Percentiles rank a stretch among this genome's conserved stretches.
Conservation (phyloP, 495 filamentous ascomycete genomes). For the Neurospora sp. region DNA sequence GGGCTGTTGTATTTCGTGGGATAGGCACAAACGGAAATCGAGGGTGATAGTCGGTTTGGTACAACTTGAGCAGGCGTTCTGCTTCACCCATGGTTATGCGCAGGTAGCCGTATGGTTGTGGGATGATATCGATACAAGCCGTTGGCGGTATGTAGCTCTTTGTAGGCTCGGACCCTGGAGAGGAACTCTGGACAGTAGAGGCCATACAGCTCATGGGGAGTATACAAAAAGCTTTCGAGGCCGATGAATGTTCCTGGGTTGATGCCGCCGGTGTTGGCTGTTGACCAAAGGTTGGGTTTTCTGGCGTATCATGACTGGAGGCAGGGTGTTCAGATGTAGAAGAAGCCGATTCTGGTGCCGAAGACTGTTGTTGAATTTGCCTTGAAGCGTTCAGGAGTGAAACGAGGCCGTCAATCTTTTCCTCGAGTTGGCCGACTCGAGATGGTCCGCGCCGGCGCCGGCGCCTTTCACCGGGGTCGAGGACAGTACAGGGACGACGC, state of each 20-base stretch:
- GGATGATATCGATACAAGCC: constrained; percentile 9
- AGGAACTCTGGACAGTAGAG: background rate
- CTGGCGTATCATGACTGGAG: background rate
- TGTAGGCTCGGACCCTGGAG: background rate
- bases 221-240: background rate
- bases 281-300: background rate
- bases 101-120: constrained; percentile 4
- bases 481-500: constrained; percentile 1
- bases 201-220: background rate
- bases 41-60: constrained; percentile 11
- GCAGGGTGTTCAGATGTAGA: background rate
- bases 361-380: constrained; percentile 8
- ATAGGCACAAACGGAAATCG: constrained; percentile 20
- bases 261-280: background rate
- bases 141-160: background rate
- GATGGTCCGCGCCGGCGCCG: too few species aligned
- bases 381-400: constrained; percentile 16
- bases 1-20: background rate
- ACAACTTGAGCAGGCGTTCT: constrained; percentile 6
- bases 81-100: constrained; percentile 9
- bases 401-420: constrained; percentile 25
- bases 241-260: background rate
- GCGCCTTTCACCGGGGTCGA: background rate
- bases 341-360: background rate
- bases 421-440: constrained; percentile 20